Evolutionary conservation across 768 basidiomycete genomes (phyloP), one percentile per base, ranked within the genome.

Genomic region (Boletus tylopilopsis): DNA sequence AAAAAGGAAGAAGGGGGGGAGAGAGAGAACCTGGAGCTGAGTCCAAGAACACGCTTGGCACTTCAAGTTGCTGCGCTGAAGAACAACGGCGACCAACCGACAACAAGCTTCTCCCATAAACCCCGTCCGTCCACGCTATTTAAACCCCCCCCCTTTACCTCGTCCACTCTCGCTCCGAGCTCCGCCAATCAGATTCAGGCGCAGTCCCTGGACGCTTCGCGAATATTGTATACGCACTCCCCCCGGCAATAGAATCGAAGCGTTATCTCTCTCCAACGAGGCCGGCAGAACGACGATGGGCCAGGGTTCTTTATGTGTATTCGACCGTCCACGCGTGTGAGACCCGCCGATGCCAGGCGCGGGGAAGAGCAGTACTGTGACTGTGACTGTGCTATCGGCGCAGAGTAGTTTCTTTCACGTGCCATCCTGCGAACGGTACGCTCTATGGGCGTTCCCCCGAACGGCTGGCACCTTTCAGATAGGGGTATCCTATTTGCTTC

Each of bases 131-230:
- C n/a, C 46, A 30, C 37, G 46, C 18, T 53, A 64, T 64, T 62
- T 63, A 62, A 42, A 45, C 48, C 22, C 15, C 10, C n/a, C 48
- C 7, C 33, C 41, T n/a, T n/a, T n/a, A n/a, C n/a, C n/a, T n/a
- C 18, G 23, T 50, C 60, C 52, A 56, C 60, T 50, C 40, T 59
- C 44, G 30, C 60, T 62, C 60, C 54, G 53, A 64, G n/a, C 57
- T 51, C 57, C 53, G 33, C 49, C 55, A 50, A 59, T 52, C 12
- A 38, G 42, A 6, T 37, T 5, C 34, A 42, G 60, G 60, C 60
- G 57, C 52, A 63, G 52, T 37, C 25, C n/a, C 34, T 24, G 16
- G 2, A 19, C 22, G 24, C 56, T 62, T 62, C 50, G 50, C 47
- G 41, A 54, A 57, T 30, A 39, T n/a, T n/a, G n/a, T 10, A 37